Evolutionary conservation across 441 rosid genomes (phyloP).

Genomic region (Euphorbia neoarborescens): DNA sequence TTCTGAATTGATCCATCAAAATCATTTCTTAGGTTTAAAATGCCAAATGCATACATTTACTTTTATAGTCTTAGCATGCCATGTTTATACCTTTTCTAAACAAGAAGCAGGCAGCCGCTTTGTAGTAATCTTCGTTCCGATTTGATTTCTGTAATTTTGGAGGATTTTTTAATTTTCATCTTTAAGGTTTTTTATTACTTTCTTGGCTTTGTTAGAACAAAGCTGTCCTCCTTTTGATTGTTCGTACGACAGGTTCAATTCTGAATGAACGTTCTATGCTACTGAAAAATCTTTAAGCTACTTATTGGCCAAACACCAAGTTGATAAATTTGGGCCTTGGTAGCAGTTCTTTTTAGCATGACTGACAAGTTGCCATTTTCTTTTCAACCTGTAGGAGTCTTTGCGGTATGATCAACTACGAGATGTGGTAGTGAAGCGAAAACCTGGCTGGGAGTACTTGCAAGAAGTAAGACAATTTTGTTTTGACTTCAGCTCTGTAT

Average conservation of each 20-base stretch:
- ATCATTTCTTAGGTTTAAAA: neutral
- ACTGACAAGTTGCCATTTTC: neutral
- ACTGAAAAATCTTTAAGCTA: neutral
- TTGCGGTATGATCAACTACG: slow-evolving; percentile 79
- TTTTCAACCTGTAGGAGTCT: slow-evolving; percentile 54
- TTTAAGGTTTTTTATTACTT: neutral
- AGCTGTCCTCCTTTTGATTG: neutral
- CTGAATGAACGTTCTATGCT: neutral
- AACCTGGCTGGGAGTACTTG: slow-evolving; percentile 88
- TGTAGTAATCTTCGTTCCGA: neutral
- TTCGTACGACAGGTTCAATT: neutral
- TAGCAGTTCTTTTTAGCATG: neutral
- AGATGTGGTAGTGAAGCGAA: slow-evolving; percentile 63
- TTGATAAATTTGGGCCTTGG: neutral
- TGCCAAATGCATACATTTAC: neutral
- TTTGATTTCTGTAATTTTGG: neutral
- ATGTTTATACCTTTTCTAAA: neutral
- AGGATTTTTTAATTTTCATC: neutral
- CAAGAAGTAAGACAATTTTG: slow-evolving; percentile 56
- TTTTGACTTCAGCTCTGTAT: neutral
- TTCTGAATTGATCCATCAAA: neutral
- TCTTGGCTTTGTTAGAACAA: neutral
- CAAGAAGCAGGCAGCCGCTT: neutral
- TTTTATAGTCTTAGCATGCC: neutral
- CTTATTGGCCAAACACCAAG: neutral